Percentiles rank a stretch among this genome's conserved stretches.
Conservation (phyloP, 257 asterid species). For the Solanum tarapatanum region DNA sequence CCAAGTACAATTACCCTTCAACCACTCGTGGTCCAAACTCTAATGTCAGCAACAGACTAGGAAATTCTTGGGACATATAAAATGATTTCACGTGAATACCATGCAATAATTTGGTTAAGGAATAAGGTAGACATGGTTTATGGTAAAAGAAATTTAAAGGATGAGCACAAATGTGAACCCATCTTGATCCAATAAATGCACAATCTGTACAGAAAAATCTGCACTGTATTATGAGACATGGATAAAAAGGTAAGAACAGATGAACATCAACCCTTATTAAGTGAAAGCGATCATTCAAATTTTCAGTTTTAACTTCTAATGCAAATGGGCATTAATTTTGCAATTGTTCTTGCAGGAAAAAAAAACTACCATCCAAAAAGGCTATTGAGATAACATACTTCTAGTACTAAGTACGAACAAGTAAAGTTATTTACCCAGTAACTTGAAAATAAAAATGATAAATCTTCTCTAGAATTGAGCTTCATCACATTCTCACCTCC, state of each 20-base stretch:
- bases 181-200: background rate
- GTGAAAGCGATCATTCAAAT: background rate
- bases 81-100: background rate
- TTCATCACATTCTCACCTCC: conserved; percentile 54
- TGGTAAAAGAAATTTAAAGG: background rate
- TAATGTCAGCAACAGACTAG: background rate
- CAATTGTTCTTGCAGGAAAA: background rate
- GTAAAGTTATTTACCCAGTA: background rate
- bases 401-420: background rate
- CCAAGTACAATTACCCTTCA: background rate
- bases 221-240: background rate
- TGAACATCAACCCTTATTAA: background rate
- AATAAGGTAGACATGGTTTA: background rate
- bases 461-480: background rate
- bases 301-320: background rate
- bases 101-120: background rate
- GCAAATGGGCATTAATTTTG: background rate
- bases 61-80: background rate
- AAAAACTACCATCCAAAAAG: background rate
- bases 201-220: background rate
- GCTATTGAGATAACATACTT: background rate
- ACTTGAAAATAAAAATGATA: background rate
- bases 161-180: background rate
- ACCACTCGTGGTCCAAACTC: background rate
- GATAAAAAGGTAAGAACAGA: background rate